Evolutionary conservation across 768 basidiomycete genomes (phyloP).

Genomic region (Phallus indusiatus): DNA sequence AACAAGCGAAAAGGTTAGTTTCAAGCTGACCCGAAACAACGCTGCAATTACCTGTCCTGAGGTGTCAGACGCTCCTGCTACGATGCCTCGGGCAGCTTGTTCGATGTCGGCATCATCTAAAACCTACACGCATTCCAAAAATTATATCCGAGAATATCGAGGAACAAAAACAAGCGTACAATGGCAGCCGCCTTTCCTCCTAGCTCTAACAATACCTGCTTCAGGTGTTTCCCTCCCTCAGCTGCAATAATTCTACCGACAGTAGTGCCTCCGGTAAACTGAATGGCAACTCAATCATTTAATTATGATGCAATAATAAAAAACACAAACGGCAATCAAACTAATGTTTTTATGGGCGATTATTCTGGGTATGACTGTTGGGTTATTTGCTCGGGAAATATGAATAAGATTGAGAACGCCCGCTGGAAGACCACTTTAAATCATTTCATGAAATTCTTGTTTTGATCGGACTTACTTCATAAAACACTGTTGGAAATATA

Average conservation of each 20-base stretch:
- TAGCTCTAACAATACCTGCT: constrained; percentile 46
- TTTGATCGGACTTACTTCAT: constrained; percentile 23
- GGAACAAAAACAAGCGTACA: constrained; percentile 22
- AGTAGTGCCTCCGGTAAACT: constrained; percentile 49
- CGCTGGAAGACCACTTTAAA: constrained; percentile 47
- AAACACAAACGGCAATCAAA: background rate
- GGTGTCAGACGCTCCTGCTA: constrained; percentile 32
- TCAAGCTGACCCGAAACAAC: too few species aligned
- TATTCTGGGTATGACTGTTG: constrained; percentile 36
- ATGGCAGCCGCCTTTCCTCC: constrained; percentile 46
- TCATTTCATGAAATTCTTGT: background rate
- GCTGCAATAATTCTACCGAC: constrained; percentile 43
- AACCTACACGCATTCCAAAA: constrained; percentile 24
- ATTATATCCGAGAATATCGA: background rate
- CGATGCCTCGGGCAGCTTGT: constrained; percentile 42
- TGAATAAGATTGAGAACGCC: constrained; percentile 52
- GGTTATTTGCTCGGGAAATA: constrained; percentile 33
- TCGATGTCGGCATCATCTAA: constrained; percentile 43
- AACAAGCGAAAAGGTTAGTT: constrained; percentile 10
- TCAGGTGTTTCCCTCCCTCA: constrained; percentile 49
- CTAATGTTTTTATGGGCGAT: constrained; percentile 32
- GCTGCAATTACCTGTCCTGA: constrained; percentile 25
- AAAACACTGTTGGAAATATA: constrained; percentile 21
- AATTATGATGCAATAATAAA: too few species aligned
- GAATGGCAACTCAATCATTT: background rate